Percentiles rank a stretch among this genome's conserved stretches.
Conservation (phyloP, 176 grass and related monocot species). For the Hordeum vulgare region MorexV3_pseudomolecules_assembly NC_058518.1:436730213-436730712, state of each 20-base stretch:
- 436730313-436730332: neutral
- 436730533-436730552: neutral
- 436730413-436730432: constrained; percentile 21
- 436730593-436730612: neutral
- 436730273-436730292: constrained; percentile 25
- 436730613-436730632: neutral
- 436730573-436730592: neutral
- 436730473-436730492: neutral
- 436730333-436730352: neutral
- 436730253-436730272: constrained; percentile 13
- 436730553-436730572: neutral
- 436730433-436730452: constrained; percentile 6
- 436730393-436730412: constrained; percentile 26
- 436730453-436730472: constrained; percentile 11
- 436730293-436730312: neutral
- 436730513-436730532: neutral
- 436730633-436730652: neutral
- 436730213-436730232: constrained; percentile 31
- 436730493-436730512: constrained; percentile 1
- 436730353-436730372: constrained; percentile 6
- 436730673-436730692: constrained; percentile 10
- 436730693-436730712: constrained; percentile 29
- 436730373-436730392: constrained; percentile 27
- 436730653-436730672: constrained; percentile 4
- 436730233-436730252: constrained; percentile 25